Base-by-base conservation (phyloP, 2,329 filamentous ascomycete genomes). In the Tolypocladium paradoxum region DNA sequence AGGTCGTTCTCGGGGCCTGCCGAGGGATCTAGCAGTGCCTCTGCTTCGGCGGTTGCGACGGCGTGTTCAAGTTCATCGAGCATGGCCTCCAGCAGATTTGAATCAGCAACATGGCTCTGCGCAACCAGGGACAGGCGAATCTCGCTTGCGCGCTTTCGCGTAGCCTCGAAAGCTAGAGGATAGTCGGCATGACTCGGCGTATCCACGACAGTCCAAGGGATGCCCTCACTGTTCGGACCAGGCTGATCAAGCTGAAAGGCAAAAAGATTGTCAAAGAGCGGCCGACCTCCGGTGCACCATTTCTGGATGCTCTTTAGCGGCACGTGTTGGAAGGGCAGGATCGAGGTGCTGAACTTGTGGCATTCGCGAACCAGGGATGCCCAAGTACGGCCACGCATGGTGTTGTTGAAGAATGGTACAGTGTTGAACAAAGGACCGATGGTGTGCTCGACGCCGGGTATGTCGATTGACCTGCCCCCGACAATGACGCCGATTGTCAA, bases 361-460 rank as follows among this genome's bases (percentile, higher is more conserved):
- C 87, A 88, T 50, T 73, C 70, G 18, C 70, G 73, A 24, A 90
- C 73, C 1, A 90, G 66, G 0, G 79, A 74, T 1, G 70, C 64
- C 82, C 86, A 90, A 0, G 75, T 81, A 5, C 76, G 71, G 0
- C 67, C 62, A 0, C 65, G 57, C 7, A 68, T 56, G 16, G 78
- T 58, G 6, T 70, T 63, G 35, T 83, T 68, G 52, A 80, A 76
- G 64, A 87, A 90, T 0, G 91, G 90, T 1, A 96, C 73, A 0
- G 90, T 96, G 64, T 96, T 96, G 76, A 96, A 95, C 22, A 96
- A 71, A 0, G 92, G 91, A 0, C 91, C 92, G 43, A 93, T 78
- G 1, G 88, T 80, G 24, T 75, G 64, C 48, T 90, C 85, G 2
- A 84, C 78, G 2, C 75, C 74, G 8, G 84, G 76, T 14, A 90